A percentile compares a stretch with the other conserved stretches of the same genome.
Conservation (phyloP, 495 filamentous ascomycete species). For the Cercophora samala region DNA sequence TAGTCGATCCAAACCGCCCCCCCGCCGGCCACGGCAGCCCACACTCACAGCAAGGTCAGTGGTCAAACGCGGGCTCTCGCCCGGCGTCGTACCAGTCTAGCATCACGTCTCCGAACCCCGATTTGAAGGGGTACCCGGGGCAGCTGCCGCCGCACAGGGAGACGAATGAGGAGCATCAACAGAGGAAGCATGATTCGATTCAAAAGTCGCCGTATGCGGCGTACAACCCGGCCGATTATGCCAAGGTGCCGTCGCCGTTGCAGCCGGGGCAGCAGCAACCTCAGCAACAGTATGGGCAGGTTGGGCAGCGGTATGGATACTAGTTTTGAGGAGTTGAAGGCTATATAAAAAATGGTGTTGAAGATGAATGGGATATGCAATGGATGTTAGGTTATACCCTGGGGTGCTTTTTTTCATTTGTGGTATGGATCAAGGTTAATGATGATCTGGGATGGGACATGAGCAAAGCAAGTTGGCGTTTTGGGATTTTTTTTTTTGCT, state of each 20-base stretch:
- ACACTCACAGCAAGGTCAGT: conserved; percentile 24
- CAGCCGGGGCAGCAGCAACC: conserved; percentile 11
- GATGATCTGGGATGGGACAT: neutral
- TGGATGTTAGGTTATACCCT: conserved; percentile 19
- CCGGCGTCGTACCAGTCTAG: conserved; percentile 36
- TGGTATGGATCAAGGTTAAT: neutral
- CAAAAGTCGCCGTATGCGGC: conserved; percentile 29
- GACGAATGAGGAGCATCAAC: conserved; percentile 41
- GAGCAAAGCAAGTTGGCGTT: neutral
- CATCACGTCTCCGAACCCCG: conserved; percentile 34
- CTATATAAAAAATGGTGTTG: neutral
- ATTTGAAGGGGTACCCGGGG: conserved; percentile 36
- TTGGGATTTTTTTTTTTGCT: neutral
- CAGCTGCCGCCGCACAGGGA: conserved; percentile 40
- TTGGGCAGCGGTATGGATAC: neutral
- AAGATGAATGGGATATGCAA: neutral
- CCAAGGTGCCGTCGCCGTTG: conserved; percentile 21
- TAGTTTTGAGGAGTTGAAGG: neutral
- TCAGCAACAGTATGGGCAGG: neutral
- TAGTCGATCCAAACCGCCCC: conserved; percentile 31
- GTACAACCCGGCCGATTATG: conserved; percentile 48
- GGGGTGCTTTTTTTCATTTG: conserved; percentile 6
- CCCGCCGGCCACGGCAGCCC: conserved; percentile 28
- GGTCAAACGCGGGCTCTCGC: conserved; percentile 29
- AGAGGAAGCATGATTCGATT: conserved; percentile 23